Evolutionary conservation across 1,284 basidiomycete genomes (phyloP).

Genomic region (Fomitopsis betulina): DNA sequence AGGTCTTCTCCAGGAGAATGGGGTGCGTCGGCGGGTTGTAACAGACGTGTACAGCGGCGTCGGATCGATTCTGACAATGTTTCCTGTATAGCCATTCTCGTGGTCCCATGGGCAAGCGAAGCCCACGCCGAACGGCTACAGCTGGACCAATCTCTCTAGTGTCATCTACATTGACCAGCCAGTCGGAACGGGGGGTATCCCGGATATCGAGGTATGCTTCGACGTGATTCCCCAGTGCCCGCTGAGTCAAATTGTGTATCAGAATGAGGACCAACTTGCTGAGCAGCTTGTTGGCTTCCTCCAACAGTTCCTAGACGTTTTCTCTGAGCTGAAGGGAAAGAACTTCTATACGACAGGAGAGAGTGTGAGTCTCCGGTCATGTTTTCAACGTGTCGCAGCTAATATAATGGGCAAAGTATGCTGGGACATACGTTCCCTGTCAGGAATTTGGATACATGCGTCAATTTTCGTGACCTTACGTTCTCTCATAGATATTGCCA

Average conservation of each 20-base stretch:
- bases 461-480: not conserved
- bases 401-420: conserved; percentile 36
- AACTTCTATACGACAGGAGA: conserved; percentile 67
- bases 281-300: conserved; percentile 63
- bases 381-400: not conserved
- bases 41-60: not conserved
- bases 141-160: conserved; percentile 80
- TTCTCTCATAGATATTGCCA: conserved; percentile 56
- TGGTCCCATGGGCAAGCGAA: conserved; percentile 65
- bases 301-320: conserved; percentile 71
- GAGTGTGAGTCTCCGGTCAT: conserved; percentile 46
- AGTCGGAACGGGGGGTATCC: conserved; percentile 74
- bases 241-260: not conserved
- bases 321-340: conserved; percentile 67
- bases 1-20: conserved; percentile 79
- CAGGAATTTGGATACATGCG: conserved; percentile 13
- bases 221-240: conserved; percentile 4
- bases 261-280: conserved; percentile 67
- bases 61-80: not conserved
- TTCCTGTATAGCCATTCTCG: conserved; percentile 48
- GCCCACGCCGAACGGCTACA: conserved; percentile 64
- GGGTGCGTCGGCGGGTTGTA: conserved; percentile 42
- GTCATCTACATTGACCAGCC: conserved; percentile 82
- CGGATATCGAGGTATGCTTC: conserved; percentile 49
- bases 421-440: conserved; percentile 59